Conservation (phyloP, 78 protist genomes). For the Mastigamoeba balamuthi region DNA sequence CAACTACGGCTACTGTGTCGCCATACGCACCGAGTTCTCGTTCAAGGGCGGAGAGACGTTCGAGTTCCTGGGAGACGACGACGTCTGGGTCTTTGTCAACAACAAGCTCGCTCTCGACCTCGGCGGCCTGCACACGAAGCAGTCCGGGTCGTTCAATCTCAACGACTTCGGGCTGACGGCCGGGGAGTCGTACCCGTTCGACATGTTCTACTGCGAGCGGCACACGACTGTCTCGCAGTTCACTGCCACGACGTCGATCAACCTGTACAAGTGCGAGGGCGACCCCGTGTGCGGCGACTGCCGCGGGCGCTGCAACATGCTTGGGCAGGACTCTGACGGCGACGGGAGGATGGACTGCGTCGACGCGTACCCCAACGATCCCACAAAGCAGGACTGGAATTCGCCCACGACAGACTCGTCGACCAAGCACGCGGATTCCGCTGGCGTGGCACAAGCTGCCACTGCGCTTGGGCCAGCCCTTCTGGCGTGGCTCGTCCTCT, state of each 20-base stretch:
- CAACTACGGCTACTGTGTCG: slow-evolving; percentile 29
- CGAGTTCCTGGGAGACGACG: slow-evolving; percentile 39
- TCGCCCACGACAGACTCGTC: too few species aligned
- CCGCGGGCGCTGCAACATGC: too few species aligned
- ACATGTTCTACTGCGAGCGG: slow-evolving; percentile 46
- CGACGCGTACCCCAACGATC: too few species aligned
- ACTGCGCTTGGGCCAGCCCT: too few species aligned
- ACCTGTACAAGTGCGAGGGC: too few species aligned
- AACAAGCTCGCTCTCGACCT: slow-evolving; percentile 17
- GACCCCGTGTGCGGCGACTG: too few species aligned
- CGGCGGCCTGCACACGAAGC: slow-evolving; percentile 12
- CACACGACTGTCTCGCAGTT: slow-evolving; percentile 6
- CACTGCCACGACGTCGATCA: neutral
- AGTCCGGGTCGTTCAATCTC: neutral
- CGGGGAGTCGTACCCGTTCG: slow-evolving; percentile 9
- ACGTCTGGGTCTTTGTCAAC: slow-evolving; percentile 41
- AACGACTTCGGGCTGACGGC: neutral
- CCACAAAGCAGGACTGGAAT: too few species aligned
- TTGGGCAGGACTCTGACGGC: too few species aligned
- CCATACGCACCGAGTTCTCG: neutral
- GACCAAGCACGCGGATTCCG: too few species aligned
- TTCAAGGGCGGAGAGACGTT: slow-evolving; percentile 1
- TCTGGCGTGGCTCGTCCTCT: too few species aligned
- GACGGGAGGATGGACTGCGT: too few species aligned
- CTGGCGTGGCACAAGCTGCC: too few species aligned